Evolutionary conservation across 352 stramenopile species (phyloP), one percentile per base, ranked within the genome.

Genomic region (Pythium myriotylum): DNA sequence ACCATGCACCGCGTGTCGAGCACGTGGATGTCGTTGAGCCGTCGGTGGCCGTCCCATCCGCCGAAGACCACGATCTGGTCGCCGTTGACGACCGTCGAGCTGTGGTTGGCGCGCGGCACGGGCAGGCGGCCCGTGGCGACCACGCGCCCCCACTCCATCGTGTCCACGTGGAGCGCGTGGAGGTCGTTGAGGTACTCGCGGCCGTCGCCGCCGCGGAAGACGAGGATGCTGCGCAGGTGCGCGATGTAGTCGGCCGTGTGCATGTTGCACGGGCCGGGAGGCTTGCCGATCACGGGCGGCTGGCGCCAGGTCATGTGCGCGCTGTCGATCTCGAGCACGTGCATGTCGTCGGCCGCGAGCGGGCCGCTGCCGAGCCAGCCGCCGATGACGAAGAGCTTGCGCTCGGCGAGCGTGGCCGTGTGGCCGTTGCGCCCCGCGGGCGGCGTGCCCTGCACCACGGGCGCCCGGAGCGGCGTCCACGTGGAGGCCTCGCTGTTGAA

Each of bases 181-280:
- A 99, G 77, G 71, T 99, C 95, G 62, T 98, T 98, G 4, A 98
- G 72, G 70, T 98, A 99, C 70, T 98, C 93, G 26, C 91, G 78
- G 13, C 92, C 93, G 61, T 98, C 94, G 23, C 95, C 94, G 37
- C 95, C 94, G 23, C 95, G 84, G 62, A 99, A 99, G 0, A 99
- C 88, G 41, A 97, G 85, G 42, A 98, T 93, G 68, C 91, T 89
- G 20, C 81, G 71, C 43, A 84, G 54, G 26, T 84, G 67, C 6
- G 81, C 66, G 5, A 98, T 76, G 59, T 92, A 99, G 68, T 99
- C 95, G 8, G 93, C 92, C n/a, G 91, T 98, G 79, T 99, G 96
- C 95, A 99, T 98, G 70, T 99, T 99, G 70, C 96, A 99, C 13
- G 95, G 92, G 4, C 96, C 95, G 0, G 84, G 82, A 1, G 71